Evolutionary conservation across 306 rosid species (phyloP).

Genomic region (Quillaja saponaria): DNA sequence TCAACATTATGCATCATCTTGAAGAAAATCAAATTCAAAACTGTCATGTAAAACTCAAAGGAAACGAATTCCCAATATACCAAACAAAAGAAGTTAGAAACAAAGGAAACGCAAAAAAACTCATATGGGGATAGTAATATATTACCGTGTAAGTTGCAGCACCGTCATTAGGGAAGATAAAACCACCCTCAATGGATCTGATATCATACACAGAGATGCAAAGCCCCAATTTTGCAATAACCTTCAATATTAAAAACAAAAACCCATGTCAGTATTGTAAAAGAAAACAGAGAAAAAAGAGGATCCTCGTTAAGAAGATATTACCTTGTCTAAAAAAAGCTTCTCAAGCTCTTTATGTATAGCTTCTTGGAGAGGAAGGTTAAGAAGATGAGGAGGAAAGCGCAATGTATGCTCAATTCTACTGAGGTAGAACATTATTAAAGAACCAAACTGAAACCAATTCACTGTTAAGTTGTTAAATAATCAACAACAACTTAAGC

Average conservation of each 20-base stretch:
- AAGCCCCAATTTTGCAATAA: constrained; percentile 76
- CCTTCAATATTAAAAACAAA: constrained; percentile 44
- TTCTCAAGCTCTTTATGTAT: constrained; percentile 69
- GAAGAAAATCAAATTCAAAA: not conserved
- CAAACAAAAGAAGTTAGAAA: constrained; percentile 19
- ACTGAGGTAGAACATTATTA: constrained; percentile 78
- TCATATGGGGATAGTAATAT: not conserved
- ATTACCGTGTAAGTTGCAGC: constrained; percentile 77
- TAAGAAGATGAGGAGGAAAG: constrained; percentile 65
- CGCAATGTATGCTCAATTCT: constrained; percentile 67
- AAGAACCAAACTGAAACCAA: constrained; percentile 27
- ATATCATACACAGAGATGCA: constrained; percentile 77
- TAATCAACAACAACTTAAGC: no score
- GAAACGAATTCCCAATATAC: no score
- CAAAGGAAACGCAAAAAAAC: no score
- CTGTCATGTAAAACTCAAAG: constrained; percentile 14
- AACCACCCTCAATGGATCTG: constrained; percentile 65
- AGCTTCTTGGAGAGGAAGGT: constrained; percentile 59
- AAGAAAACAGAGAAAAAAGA: no score
- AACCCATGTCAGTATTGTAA: constrained; percentile 23
- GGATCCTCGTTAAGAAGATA: no score
- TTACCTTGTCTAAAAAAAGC: constrained; percentile 80
- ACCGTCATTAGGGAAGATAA: constrained; percentile 70
- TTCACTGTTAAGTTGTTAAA: no score
- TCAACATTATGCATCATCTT: constrained; percentile 10